Evolutionary conservation across 768 basidiomycete genomes (phyloP).

Genomic region (Lactarius sp.): DNA sequence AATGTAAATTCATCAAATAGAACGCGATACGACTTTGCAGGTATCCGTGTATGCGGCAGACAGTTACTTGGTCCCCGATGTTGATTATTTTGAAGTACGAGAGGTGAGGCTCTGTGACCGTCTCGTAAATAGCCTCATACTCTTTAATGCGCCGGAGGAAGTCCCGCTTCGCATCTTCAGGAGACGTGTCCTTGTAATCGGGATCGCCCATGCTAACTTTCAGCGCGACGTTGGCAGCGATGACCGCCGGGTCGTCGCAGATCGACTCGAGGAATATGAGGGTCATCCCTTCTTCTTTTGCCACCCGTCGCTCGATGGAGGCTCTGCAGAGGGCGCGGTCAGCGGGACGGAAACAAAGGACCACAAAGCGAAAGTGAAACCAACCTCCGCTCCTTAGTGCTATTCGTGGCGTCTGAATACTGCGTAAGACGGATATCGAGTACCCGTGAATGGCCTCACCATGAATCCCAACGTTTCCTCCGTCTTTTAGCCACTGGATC

Average conservation of each 20-base stretch:
- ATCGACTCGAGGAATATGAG: slow-evolving; percentile 93
- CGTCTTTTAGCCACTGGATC: slow-evolving; percentile 91
- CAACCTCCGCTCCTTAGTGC: slow-evolving; percentile 69
- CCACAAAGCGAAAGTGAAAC: slow-evolving; percentile 23
- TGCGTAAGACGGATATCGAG: slow-evolving; percentile 4
- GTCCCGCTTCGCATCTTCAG: slow-evolving; percentile 81
- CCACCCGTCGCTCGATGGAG: slow-evolving; percentile 78
- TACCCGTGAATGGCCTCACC: slow-evolving; percentile 43
- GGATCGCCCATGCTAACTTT: slow-evolving; percentile 97
- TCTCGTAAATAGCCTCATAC: slow-evolving; percentile 95
- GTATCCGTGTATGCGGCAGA: slow-evolving; percentile 88
- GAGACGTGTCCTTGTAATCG: slow-evolving; percentile 88
- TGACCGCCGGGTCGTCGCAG: slow-evolving; percentile 90
- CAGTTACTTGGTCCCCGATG: slow-evolving; percentile 84
- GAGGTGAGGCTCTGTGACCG: slow-evolving; percentile 85
- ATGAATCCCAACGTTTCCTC: slow-evolving; percentile 97
- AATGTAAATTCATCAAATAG: slow-evolving; percentile 96
- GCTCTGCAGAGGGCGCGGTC: slow-evolving; percentile 43
- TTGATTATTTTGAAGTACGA: slow-evolving; percentile 91
- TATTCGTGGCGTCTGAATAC: slow-evolving; percentile 90
- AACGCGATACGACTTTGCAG: slow-evolving; percentile 96
- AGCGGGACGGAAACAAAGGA: background rate
- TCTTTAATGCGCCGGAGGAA: slow-evolving; percentile 87
- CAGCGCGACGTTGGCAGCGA: slow-evolving; percentile 92
- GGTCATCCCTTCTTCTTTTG: slow-evolving; percentile 79